A percentile compares a stretch with the other conserved stretches of the same genome.
phyloP scores from a whole-genome alignment of 495 filamentous ascomycete genomes.

The Lepraria neglecta region DNA sequence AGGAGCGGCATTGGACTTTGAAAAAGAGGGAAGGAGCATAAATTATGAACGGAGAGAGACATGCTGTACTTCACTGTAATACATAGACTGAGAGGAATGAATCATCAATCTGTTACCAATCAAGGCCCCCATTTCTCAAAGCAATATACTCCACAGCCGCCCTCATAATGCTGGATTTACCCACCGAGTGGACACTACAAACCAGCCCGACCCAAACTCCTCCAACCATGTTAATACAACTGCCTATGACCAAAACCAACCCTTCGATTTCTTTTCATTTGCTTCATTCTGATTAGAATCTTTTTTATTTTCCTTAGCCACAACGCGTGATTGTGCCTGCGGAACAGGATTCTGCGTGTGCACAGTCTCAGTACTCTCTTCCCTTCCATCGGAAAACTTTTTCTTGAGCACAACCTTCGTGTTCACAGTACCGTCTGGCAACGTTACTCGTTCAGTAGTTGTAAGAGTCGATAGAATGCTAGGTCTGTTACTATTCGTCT shows the following conservation, averaged over 20 bases:
- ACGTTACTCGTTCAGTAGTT: conserved; percentile 47
- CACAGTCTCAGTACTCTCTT: conserved; percentile 47
- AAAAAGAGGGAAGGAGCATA: too few species aligned
- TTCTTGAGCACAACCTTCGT: conserved; percentile 56
- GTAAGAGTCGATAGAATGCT: conserved; percentile 52
- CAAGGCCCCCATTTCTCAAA: too few species aligned
- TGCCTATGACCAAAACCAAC: conserved; percentile 29
- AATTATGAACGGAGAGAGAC: too few species aligned
- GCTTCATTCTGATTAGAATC: conserved; percentile 5
- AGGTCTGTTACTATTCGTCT: conserved; percentile 16
- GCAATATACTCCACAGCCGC: background rate
- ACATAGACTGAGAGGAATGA: too few species aligned
- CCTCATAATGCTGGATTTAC: conserved; percentile 6
- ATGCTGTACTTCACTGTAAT: too few species aligned
- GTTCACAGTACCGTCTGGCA: conserved; percentile 55
- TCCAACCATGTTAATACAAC: background rate
- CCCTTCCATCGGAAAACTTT: conserved; percentile 57
- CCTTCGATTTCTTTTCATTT: conserved; percentile 20
- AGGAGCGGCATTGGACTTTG: too few species aligned
- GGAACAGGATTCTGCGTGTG: conserved; percentile 20
- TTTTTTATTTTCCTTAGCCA: background rate
- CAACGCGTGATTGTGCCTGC: conserved; percentile 5
- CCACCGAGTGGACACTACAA: background rate
- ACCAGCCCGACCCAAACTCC: background rate
- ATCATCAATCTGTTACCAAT: too few species aligned